These are phyloP conservation scores for Hansfordia pulvinata DNA, from an alignment of 2,329 filamentous ascomycete genomes.

Conservation along the genomic window DNA sequence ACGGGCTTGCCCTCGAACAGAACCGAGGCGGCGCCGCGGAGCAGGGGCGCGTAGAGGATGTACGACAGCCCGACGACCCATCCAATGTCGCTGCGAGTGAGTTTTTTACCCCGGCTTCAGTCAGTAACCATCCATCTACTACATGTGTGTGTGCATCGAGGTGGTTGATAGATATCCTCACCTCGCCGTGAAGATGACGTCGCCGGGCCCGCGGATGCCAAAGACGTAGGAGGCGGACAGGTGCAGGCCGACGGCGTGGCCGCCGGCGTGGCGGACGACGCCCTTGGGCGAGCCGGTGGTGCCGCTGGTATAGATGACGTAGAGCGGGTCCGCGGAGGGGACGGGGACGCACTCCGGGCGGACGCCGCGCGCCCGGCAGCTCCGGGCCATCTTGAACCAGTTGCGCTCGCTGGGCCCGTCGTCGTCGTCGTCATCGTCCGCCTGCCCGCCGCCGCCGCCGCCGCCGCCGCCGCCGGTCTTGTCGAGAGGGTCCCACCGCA, in stretches of 20 bases:
- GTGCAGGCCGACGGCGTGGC: conserved; percentile 75
- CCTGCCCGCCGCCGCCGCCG: no score
- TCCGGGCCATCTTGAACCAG: conserved; percentile 67
- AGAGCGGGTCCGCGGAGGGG: conserved; percentile 64
- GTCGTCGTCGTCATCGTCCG: no score
- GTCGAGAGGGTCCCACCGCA: conserved; percentile 59
- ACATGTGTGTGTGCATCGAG: no score
- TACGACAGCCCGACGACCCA: conserved; percentile 85
- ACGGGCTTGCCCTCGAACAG: conserved; percentile 92
- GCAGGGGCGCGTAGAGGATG: conserved; percentile 77
- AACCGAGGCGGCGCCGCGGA: conserved; percentile 74
- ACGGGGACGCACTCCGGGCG: conserved; percentile 67
- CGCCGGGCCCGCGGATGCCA: conserved; percentile 67
- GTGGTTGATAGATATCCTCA: conserved; percentile 25
- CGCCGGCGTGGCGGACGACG: conserved; percentile 61
- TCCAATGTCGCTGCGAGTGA: conserved; percentile 66
- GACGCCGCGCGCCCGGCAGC: conserved; percentile 51
- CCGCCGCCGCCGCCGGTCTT: conserved; percentile 49
- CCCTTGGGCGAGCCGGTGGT: conserved; percentile 65
- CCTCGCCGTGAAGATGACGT: conserved; percentile 39
- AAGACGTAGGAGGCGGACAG: conserved; percentile 76
- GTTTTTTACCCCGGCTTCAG: no score
- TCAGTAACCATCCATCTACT: no score
- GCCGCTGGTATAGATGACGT: conserved; percentile 68
- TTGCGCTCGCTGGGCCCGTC: no score